These are phyloP conservation scores for Sporothrix pallida DNA, from an alignment of 2,329 filamentous ascomycete species.

Conservation along the genomic window DNA sequence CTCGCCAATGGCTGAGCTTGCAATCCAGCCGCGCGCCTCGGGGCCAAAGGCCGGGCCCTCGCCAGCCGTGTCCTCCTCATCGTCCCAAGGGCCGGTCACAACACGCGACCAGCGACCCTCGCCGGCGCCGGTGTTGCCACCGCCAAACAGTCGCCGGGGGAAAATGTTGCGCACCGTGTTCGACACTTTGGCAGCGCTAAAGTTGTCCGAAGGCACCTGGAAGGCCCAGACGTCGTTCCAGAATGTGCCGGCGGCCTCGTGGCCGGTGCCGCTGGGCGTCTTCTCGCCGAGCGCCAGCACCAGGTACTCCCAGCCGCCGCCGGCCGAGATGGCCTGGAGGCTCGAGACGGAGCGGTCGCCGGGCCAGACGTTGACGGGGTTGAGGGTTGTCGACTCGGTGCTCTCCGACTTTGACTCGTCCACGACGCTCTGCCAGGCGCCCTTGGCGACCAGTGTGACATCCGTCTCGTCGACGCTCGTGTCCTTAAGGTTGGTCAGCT, in stretches of 20 bases:
- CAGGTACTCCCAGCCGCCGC: conserved; percentile 66
- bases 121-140: conserved; percentile 46
- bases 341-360: conserved; percentile 59
- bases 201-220: conserved; percentile 61
- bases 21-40: conserved; percentile 62
- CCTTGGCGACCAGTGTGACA: conserved; percentile 55
- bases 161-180: conserved; percentile 49
- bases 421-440: conserved; percentile 57
- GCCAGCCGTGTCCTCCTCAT: conserved; percentile 52
- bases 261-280: conserved; percentile 55
- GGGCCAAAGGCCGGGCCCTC: conserved; percentile 54
- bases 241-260: conserved; percentile 60
- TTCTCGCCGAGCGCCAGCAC: conserved; percentile 66
- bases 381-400: conserved; percentile 39
- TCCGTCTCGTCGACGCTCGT: conserved; percentile 51
- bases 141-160: conserved; percentile 34
- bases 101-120: conserved; percentile 66
- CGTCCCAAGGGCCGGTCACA: conserved; percentile 55
- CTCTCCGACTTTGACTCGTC: conserved; percentile 27
- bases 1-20: conserved; percentile 61
- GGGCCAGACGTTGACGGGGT: conserved; percentile 50
- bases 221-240: conserved; percentile 68
- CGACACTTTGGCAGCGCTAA: conserved; percentile 61
- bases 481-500: conserved; percentile 62
- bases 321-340: conserved; percentile 62